Conservation (phyloP, 2,329 filamentous ascomycete genomes). For the Ceratocystis ficicola region DNA sequence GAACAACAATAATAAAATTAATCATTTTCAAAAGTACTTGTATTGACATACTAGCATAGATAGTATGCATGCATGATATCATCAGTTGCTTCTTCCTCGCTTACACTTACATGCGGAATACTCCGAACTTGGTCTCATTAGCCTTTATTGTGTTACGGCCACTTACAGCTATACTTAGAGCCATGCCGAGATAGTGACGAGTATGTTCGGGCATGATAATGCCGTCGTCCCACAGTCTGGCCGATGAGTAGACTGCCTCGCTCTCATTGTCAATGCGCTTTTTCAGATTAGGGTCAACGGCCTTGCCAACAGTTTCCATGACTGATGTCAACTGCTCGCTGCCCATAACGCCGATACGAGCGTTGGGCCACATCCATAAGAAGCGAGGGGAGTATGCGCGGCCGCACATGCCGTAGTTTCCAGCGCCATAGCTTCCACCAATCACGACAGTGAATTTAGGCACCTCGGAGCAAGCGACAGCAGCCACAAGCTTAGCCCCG, state of each 20-base stretch:
- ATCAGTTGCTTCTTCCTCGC: background rate
- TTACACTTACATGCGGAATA: slow-evolving; percentile 59
- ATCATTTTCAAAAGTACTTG: background rate
- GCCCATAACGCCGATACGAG: slow-evolving; percentile 94
- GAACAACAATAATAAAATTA: background rate
- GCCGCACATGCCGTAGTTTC: slow-evolving; percentile 98
- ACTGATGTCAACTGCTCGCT: slow-evolving; percentile 81
- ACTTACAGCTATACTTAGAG: slow-evolving; percentile 58
- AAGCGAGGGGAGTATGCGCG: slow-evolving; percentile 85
- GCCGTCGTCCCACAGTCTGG: slow-evolving; percentile 79
- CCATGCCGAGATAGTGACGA: slow-evolving; percentile 56
- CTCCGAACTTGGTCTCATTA: slow-evolving; percentile 59
- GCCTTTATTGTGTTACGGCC: slow-evolving; percentile 51
- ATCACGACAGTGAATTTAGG: slow-evolving; percentile 96
- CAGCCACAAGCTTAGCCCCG: slow-evolving; percentile 90
- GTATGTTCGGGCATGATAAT: slow-evolving; percentile 70
- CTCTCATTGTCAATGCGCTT: slow-evolving; percentile 81
- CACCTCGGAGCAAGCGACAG: slow-evolving; percentile 84
- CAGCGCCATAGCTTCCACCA: slow-evolving; percentile 84
- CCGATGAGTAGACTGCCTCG: slow-evolving; percentile 76
- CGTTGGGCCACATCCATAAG: slow-evolving; percentile 95
- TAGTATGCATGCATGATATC: background rate
- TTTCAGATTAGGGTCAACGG: slow-evolving; percentile 61
- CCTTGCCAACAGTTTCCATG: slow-evolving; percentile 84
- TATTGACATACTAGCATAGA: background rate